Evolutionary conservation across 1,284 basidiomycete species (phyloP), one percentile per base, ranked within the genome.

Genomic region (Coniophora puteana): DNA sequence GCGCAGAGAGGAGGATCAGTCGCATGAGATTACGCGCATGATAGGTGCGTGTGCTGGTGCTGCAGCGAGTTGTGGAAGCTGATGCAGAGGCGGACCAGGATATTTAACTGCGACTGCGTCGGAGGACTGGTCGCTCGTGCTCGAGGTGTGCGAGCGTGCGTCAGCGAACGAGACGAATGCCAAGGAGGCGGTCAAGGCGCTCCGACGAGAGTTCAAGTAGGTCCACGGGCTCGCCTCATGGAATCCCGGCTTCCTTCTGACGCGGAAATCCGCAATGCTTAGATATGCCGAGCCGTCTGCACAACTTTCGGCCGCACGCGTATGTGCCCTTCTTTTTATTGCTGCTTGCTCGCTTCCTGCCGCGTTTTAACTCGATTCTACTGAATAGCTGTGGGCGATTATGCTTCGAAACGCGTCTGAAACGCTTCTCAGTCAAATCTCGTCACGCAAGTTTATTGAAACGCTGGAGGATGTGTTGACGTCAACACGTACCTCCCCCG

Each of bases 121-220:
- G 4, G 85, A 89, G 56, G 84, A 90, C 54, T 89, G 85, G 86
- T 60, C 72, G 0, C 69, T 89, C 25, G 83, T 89, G 0, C 65
- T 89, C 24, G 86, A 89, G 41, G 79, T 90, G 14, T 88, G 85
- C 50, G 86, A 90, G 40, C 70, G 80, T 35, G 81, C 83, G 0
- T 83, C 81, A 1, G 61, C 72, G 0, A 84, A 52, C 52, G 84
- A 89, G 45, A 53, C 62, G 8, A 78, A 76, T 42, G 86, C 87
- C 10, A 89, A 83, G 55, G 85, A 89, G 51, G 84, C 84, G 0
- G 74, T 81, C 13, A 78, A 79, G 40, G 82, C 87, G 1, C 65
- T 91, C 24, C 63, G 84, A 32, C 72, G 79, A 30, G 86, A 89
- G 59, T 85, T 90, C 69, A 88, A 87, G 80, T 84, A 53, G 40